Evolutionary conservation across 257 asterid species (phyloP).

Genomic region (Lantana camara): DNA sequence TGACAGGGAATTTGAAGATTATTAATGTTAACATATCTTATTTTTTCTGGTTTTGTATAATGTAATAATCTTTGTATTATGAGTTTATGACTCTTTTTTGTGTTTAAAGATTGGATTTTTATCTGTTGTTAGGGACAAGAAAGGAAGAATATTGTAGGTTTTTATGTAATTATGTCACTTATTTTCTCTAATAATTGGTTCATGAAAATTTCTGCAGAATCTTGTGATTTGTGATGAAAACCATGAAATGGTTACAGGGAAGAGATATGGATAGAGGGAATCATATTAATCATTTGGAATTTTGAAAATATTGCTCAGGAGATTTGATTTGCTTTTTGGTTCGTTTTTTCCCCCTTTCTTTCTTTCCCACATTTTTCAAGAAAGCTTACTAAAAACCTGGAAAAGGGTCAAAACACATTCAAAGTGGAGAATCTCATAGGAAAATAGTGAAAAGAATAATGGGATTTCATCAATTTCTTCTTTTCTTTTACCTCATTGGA

Average conservation of each 20-base stretch:
- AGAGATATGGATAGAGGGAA: not conserved
- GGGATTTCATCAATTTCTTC: not conserved
- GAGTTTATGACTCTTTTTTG: not conserved
- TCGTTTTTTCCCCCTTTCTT: constrained; percentile 30
- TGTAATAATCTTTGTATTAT: constrained; percentile 30
- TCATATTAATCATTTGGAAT: constrained; percentile 26
- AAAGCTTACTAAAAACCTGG: constrained; percentile 27
- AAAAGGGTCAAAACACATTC: not conserved
- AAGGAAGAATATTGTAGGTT: not conserved
- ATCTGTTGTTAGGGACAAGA: not conserved
- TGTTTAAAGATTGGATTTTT: not conserved
- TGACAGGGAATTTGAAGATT: constrained; percentile 4
- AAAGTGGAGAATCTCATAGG: constrained; percentile 31
- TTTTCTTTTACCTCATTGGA: no score
- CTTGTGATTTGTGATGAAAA: not conserved
- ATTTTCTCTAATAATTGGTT: constrained; percentile 17
- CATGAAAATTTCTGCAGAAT: not conserved
- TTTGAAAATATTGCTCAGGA: constrained; percentile 34
- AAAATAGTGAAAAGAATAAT: no score
- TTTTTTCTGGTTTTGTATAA: not conserved
- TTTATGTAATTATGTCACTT: not conserved
- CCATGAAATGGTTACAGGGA: constrained; percentile 4
- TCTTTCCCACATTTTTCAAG: constrained; percentile 32
- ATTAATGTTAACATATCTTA: not conserved
- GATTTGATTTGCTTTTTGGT: constrained; percentile 35